Base-by-base conservation (phyloP, 2,329 filamentous ascomycete genomes). In the Penicillium rolfsii region DNA sequence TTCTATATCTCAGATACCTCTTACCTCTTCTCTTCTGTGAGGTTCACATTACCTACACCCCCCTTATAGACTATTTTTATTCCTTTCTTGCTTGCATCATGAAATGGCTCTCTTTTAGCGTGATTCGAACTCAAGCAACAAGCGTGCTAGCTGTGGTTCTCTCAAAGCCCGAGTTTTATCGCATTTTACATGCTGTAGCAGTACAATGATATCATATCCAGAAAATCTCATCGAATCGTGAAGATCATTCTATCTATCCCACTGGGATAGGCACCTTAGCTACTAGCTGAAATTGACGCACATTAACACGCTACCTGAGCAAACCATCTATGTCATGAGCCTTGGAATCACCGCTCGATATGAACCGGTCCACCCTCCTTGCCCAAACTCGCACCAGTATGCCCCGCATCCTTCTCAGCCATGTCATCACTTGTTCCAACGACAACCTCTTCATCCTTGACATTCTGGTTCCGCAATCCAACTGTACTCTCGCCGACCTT, bases 401-500 rank as follows among this genome's bases (percentile, higher is more conserved):
- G n/a, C 8, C 19, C 35, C 30, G 11, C 22, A 14, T 38, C 19
- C 22, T 41, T 41, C 50, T 53, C 50, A 11, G 4, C 35, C 26
- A 9, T 41, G 8, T 28, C 50, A 24, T 11, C 6, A 19, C 7
- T 40, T 22, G 35, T 53, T n/a, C 43, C 61, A 12, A 61, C 60
- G 8, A 58, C 70, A 63, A 73, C 73, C 59, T 77, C 72, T 35
- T 66, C 68, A 33, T 65, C 65, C n/a, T 64, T 64, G 7, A 5
- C 8, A 58, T 16, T 60, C 76, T 45, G 24, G 30, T 55, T 24
- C 49, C 58, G 74, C 38, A 77, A 63, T 1, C 82, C 82, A 62
- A 85, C 75, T 24, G 77, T 77, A 6, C 81, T 79, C 38, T 76
- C 76, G 0, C 78, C 79, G 45, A 84, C 78, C 59, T 76, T 80